These are phyloP conservation scores for Diplodia seriata DNA, from an alignment of 2,329 filamentous ascomycete species.

Conservation along the genomic window DNA sequence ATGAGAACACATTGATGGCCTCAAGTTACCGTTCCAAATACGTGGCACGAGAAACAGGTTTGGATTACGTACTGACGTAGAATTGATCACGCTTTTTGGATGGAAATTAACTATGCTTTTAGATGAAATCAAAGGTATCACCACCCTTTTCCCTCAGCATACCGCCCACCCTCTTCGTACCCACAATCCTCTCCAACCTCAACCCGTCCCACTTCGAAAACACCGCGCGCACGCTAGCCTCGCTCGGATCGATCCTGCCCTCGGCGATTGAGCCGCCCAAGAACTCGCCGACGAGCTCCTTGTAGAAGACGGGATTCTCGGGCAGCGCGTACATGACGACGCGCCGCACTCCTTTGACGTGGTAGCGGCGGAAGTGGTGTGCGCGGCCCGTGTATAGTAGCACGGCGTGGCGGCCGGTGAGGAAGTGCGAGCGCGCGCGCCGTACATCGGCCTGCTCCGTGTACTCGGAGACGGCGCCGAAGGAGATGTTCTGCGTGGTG, in stretches of 20 bases:
- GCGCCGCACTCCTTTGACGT: conserved; percentile 78
- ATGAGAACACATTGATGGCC: neutral
- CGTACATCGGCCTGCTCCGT: conserved; percentile 78
- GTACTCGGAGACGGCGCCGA: conserved; percentile 90
- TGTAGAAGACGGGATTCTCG: conserved; percentile 84
- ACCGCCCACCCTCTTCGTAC: conserved; percentile 77
- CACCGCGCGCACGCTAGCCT: conserved; percentile 60
- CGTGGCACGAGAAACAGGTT: neutral
- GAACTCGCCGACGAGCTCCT: conserved; percentile 74
- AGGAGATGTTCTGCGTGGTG: conserved; percentile 65
- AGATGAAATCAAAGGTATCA: conserved; percentile 87
- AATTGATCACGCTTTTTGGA: neutral
- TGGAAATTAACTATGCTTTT: neutral
- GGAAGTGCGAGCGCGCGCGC: conserved; percentile 85
- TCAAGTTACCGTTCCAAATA: neutral
- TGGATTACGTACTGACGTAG: neutral
- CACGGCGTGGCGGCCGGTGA: conserved; percentile 79
- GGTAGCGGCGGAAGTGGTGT: conserved; percentile 95
- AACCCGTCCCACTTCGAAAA: conserved; percentile 92
- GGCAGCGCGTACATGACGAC: conserved; percentile 92
- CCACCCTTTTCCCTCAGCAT: conserved; percentile 82
- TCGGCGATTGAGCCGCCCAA: conserved; percentile 62
- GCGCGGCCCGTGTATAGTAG: conserved; percentile 92
- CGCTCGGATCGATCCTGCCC: conserved; percentile 62
- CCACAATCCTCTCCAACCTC: conserved; percentile 87